A percentile compares a stretch with the other conserved stretches of the same genome.
phyloP scores from a whole-genome alignment of 495 filamentous ascomycete genomes.

The Xylaria scruposa region DNA sequence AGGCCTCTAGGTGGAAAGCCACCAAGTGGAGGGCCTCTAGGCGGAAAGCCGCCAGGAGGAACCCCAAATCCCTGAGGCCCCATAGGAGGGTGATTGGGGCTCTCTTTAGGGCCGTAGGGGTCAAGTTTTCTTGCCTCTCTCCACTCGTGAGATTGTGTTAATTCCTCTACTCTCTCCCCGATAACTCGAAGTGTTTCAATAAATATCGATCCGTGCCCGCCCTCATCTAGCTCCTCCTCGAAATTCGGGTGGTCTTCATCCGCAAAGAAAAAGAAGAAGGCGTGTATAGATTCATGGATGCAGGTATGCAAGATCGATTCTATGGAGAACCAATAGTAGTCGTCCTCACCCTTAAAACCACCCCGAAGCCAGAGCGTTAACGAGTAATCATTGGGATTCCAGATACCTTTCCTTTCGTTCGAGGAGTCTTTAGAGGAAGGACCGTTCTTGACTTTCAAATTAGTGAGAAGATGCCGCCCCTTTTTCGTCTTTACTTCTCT shows the following conservation, averaged over 20 bases:
- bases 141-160: background rate
- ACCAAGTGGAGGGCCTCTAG: background rate
- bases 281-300: background rate
- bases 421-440: too few relatives aligned
- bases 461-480: background rate
- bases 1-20: background rate
- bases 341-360: too few relatives aligned
- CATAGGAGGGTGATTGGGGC: background rate
- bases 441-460: background rate
- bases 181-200: background rate
- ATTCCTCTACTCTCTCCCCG: background rate
- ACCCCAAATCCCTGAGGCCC: background rate
- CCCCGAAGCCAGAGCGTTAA: background rate
- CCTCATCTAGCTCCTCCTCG: background rate
- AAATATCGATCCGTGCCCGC: constrained; percentile 3
- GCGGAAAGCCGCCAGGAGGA: background rate
- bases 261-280: background rate
- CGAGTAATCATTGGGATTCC: background rate
- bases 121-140: background rate
- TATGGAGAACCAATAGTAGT: background rate
- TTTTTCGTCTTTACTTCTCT: constrained; percentile 4
- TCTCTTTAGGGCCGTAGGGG: background rate
- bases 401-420: background rate
- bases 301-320: background rate
- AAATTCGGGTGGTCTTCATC: background rate